A percentile compares a stretch with the other conserved stretches of the same genome.
Conservation (phyloP, 257 asterid genomes). For the Solanum habrochaites region DNA sequence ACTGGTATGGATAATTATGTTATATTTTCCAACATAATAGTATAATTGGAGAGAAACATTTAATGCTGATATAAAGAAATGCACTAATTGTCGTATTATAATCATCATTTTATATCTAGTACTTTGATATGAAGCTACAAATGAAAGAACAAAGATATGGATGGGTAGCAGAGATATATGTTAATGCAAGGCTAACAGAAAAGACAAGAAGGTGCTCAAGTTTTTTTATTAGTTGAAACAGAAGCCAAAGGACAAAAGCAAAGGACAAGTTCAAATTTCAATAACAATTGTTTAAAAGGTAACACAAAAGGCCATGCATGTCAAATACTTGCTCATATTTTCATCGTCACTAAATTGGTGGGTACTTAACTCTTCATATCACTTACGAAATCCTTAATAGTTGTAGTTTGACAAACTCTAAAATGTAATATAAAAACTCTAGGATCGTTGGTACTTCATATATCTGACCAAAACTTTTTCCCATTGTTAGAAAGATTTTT, state of each 20-base stretch:
- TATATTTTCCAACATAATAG: not conserved
- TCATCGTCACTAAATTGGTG: too few relatives aligned
- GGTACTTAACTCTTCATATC: too few relatives aligned
- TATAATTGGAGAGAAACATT: not conserved
- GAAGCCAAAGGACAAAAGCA: not conserved
- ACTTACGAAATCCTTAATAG: too few relatives aligned
- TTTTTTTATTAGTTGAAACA: not conserved
- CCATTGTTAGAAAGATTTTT: too few relatives aligned
- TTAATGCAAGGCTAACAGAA: not conserved
- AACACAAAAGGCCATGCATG: too few relatives aligned
- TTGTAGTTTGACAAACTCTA: too few relatives aligned
- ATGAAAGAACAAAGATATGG: not conserved
- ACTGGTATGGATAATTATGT: conserved; percentile 20
- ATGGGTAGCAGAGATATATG: not conserved
- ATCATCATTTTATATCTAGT: conserved; percentile 66
- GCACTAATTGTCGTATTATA: conserved; percentile 75
- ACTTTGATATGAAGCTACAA: conserved; percentile 55
- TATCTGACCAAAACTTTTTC: too few relatives aligned
- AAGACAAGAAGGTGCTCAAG: not conserved
- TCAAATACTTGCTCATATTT: too few relatives aligned
- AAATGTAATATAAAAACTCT: too few relatives aligned
- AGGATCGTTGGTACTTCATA: too few relatives aligned
- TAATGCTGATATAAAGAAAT: not conserved
- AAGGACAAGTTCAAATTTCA: conserved; percentile 2
- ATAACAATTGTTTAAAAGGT: not conserved